These are phyloP conservation scores for Kernera saxatilis DNA, from an alignment of 345 rosid genomes.

Conservation along the genomic window DNA sequence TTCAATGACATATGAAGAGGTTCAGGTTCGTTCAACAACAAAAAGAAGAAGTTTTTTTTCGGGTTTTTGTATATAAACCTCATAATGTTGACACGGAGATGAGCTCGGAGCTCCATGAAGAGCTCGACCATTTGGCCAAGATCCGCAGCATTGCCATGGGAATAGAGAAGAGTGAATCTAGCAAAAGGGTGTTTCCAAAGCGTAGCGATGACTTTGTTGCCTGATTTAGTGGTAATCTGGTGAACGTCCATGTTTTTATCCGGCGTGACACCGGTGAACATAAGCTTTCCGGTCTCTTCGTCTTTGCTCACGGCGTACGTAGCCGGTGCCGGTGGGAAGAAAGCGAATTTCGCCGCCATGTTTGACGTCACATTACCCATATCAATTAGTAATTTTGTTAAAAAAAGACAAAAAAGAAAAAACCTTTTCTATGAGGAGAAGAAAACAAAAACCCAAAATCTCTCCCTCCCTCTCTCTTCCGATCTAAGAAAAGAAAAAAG, in stretches of 20 bases:
- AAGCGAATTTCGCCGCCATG: slow-evolving; percentile 93
- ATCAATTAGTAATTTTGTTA: background rate
- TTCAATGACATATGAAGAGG: background rate
- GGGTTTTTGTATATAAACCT: slow-evolving; percentile 35
- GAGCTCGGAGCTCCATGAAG: slow-evolving; percentile 91
- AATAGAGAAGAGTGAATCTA: slow-evolving; percentile 75
- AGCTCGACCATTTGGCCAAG: slow-evolving; percentile 90
- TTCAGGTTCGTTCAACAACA: background rate
- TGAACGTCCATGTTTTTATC: slow-evolving; percentile 83
- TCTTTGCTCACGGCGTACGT: slow-evolving; percentile 63
- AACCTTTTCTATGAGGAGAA: background rate
- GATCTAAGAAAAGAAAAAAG: slow-evolving; percentile 9
- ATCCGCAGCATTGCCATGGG: slow-evolving; percentile 97
- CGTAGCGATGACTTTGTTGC: slow-evolving; percentile 73
- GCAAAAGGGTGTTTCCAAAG: slow-evolving; percentile 96
- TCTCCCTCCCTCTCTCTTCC: slow-evolving; percentile 19
- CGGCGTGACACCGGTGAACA: slow-evolving; percentile 56
- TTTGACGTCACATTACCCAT: slow-evolving; percentile 93
- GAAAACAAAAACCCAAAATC: slow-evolving; percentile 11
- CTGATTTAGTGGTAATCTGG: slow-evolving; percentile 62
- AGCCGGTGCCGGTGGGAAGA: slow-evolving; percentile 87
- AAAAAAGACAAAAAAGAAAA: background rate
- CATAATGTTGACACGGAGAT: slow-evolving; percentile 82
- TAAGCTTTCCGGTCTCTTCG: slow-evolving; percentile 50
- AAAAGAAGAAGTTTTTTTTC: background rate